Conservation (phyloP, 2,329 filamentous ascomycete genomes). For the Colletotrichum lindemuthianum region DNA sequence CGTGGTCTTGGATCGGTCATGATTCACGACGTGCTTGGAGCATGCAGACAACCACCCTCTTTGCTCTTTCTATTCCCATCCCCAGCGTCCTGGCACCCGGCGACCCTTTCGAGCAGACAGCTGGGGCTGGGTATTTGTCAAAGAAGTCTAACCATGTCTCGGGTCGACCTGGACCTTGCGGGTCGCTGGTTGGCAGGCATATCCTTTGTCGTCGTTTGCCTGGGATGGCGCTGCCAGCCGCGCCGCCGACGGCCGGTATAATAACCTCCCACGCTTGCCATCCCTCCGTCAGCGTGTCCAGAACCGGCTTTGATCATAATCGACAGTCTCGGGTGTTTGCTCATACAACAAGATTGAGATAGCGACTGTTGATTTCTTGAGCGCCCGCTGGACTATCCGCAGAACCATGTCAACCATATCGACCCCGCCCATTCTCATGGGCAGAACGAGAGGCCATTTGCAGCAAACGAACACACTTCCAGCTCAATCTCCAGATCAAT, state of each 20-base stretch:
- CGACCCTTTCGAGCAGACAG: slow-evolving; percentile 2
- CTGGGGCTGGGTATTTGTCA: slow-evolving; percentile 35
- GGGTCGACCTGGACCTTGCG: slow-evolving; percentile 20
- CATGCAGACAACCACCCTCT: neutral
- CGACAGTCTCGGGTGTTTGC: neutral
- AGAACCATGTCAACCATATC: slow-evolving; percentile 21
- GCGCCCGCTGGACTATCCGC: neutral
- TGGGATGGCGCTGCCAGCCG: slow-evolving; percentile 26
- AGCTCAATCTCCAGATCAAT: slow-evolving; percentile 22
- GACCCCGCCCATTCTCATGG: slow-evolving; percentile 6
- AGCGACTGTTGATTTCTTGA: slow-evolving; percentile 2
- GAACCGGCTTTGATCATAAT: slow-evolving; percentile 14
- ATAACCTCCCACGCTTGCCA: slow-evolving; percentile 30
- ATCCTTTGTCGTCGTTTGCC: slow-evolving; percentile 31
- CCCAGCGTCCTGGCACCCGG: neutral
- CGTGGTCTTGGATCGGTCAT: slow-evolving; percentile 20
- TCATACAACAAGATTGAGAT: neutral
- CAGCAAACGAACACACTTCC: slow-evolving; percentile 2
- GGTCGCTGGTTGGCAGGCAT: slow-evolving; percentile 30
- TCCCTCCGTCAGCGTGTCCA: slow-evolving; percentile 20
- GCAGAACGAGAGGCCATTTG: neutral
- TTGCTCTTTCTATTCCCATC: no score
- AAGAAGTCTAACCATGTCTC: slow-evolving; percentile 36
- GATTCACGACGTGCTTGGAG: slow-evolving; percentile 28
- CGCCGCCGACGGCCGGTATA: slow-evolving; percentile 30